A percentile compares a stretch with the other conserved stretches of the same genome.
Evolutionary conservation across 768 basidiomycete genomes (phyloP).

Genomic region (Postia placenta): DNA sequence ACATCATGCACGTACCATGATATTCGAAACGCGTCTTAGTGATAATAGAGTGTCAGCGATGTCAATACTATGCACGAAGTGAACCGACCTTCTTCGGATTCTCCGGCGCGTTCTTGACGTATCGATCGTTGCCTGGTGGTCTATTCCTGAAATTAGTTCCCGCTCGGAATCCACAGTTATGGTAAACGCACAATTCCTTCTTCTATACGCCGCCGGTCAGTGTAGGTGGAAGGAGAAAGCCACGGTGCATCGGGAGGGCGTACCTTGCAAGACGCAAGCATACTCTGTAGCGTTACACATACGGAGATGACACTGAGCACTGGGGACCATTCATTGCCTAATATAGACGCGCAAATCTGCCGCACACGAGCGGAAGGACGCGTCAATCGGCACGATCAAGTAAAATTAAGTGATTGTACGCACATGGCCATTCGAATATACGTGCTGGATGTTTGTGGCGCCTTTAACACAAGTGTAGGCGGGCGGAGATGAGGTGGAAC

Average conservation of each 20-base stretch:
- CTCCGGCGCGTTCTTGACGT: slow-evolving; percentile 69
- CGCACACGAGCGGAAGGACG: background rate
- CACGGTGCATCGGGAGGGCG: no score
- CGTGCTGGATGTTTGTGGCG: slow-evolving; percentile 51
- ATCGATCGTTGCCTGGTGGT: slow-evolving; percentile 80
- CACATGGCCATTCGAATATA: slow-evolving; percentile 86
- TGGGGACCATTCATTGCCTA: slow-evolving; percentile 87
- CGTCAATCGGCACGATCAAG: background rate
- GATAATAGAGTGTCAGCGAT: slow-evolving; percentile 8
- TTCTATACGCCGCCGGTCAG: no score
- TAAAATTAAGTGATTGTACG: slow-evolving; percentile 5
- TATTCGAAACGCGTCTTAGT: slow-evolving; percentile 73
- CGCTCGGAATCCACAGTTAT: no score
- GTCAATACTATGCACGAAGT: background rate
- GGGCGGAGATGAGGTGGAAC: slow-evolving; percentile 20
- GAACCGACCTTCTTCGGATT: slow-evolving; percentile 78
- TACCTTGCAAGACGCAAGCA: slow-evolving; percentile 91
- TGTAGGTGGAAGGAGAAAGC: background rate
- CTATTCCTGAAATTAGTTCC: no score
- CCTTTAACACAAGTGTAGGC: background rate
- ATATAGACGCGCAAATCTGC: slow-evolving; percentile 85
- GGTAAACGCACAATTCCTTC: slow-evolving; percentile 53
- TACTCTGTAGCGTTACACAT: slow-evolving; percentile 84
- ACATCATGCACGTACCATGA: slow-evolving; percentile 45
- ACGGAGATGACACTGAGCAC: slow-evolving; percentile 79